These are phyloP conservation scores for Sporothrix globosa DNA, from an alignment of 2,329 filamentous ascomycete species.

Conservation along the genomic window DNA sequence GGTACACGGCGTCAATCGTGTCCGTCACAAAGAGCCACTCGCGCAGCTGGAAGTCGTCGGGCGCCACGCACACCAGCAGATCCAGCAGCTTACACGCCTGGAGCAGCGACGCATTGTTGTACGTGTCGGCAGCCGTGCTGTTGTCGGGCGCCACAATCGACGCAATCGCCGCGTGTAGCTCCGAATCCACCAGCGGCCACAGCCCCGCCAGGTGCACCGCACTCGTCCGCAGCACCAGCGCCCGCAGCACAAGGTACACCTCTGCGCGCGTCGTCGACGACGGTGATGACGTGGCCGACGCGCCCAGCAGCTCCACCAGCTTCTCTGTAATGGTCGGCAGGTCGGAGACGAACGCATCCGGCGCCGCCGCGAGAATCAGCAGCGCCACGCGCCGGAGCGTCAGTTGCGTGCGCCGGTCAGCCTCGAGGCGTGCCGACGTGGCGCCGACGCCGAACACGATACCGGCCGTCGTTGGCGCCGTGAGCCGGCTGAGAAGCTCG, in stretches of 20 bases:
- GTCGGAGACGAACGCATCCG: slow-evolving; percentile 80
- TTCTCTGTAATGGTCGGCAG: slow-evolving; percentile 76
- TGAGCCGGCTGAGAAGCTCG: slow-evolving; percentile 77
- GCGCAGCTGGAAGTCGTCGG: slow-evolving; percentile 96
- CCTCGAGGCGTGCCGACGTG: slow-evolving; percentile 88
- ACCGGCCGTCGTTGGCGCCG: slow-evolving; percentile 87
- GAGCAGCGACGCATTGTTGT: slow-evolving; percentile 74
- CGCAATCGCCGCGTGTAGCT: slow-evolving; percentile 78
- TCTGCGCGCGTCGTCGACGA: slow-evolving; percentile 88
- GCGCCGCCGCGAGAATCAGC: slow-evolving; percentile 73
- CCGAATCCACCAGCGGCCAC: slow-evolving; percentile 88
- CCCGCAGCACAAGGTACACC: slow-evolving; percentile 83
- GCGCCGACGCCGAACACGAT: slow-evolving; percentile 99
- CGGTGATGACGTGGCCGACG: slow-evolving; percentile 85
- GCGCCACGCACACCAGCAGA: slow-evolving; percentile 78
- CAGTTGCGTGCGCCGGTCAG: slow-evolving; percentile 88
- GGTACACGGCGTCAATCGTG: slow-evolving; percentile 93
- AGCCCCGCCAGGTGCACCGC: slow-evolving; percentile 78
- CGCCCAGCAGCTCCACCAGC: slow-evolving; percentile 80
- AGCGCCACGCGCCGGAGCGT: slow-evolving; percentile 82
- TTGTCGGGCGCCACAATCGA: slow-evolving; percentile 71
- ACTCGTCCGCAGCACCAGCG: slow-evolving; percentile 77
- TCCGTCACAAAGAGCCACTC: slow-evolving; percentile 98
- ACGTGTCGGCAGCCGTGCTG: slow-evolving; percentile 67
- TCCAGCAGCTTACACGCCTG: slow-evolving; percentile 96